phyloP scores from a whole-genome alignment of 2,329 filamentous ascomycete species.

The Penicillium nordicum region DNA sequence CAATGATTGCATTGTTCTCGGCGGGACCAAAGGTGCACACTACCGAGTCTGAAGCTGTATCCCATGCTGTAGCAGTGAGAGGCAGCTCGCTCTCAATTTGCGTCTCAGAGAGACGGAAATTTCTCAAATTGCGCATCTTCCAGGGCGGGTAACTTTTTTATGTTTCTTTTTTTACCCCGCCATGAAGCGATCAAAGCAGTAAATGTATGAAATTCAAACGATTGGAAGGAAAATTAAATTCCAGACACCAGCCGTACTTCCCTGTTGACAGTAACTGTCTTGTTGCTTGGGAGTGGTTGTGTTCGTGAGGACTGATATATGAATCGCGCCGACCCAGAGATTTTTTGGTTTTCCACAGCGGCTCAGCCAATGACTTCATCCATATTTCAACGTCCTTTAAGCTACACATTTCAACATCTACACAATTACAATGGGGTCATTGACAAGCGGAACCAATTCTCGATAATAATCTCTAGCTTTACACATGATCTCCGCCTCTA shows the following conservation, averaged over 20 bases:
- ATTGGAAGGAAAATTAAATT: neutral
- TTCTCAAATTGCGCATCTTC: conserved; percentile 84
- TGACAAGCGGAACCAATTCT: conserved; percentile 18
- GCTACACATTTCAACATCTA: conserved; percentile 18
- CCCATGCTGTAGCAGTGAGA: conserved; percentile 80
- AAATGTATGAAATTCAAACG: conserved; percentile 1
- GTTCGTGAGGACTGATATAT: conserved; percentile 18
- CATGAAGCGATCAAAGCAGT: conserved; percentile 28
- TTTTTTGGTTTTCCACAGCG: conserved; percentile 40
- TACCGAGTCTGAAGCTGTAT: conserved; percentile 70
- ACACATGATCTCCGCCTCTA: conserved; percentile 37
- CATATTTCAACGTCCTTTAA: conserved; percentile 33
- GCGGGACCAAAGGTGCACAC: conserved; percentile 83
- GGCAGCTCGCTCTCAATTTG: conserved; percentile 57
- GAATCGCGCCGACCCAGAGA: conserved; percentile 34
- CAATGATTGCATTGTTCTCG: conserved; percentile 65
- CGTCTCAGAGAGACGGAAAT: conserved; percentile 67
- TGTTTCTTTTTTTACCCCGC: conserved; percentile 32
- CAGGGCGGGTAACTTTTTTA: conserved; percentile 23
- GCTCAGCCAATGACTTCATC: conserved; percentile 45
- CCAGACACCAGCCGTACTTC: neutral
- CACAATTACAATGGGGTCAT: conserved; percentile 16
- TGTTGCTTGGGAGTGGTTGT: conserved; percentile 13
- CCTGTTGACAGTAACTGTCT: neutral
- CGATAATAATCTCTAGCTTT: conserved; percentile 39